Base-by-base conservation (phyloP, 1,284 basidiomycete genomes). In the Ceratobasidium sp. region DNA sequence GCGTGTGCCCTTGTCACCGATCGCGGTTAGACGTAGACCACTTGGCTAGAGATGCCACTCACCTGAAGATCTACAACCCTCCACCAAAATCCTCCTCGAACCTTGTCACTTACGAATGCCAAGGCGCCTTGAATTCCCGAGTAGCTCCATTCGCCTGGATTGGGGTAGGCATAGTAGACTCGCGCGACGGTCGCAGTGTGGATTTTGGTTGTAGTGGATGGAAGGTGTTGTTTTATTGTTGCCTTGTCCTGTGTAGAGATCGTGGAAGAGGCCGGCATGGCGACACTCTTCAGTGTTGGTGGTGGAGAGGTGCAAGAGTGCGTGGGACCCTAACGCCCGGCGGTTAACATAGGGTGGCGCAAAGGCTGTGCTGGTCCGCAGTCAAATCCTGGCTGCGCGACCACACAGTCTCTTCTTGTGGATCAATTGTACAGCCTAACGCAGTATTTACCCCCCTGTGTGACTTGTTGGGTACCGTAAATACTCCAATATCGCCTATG, bases 81-180 rank as follows among this genome's bases (percentile, higher is more conserved):
- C 78, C 96, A 87, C 78, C 85, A 85, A 54, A 88, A 83, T 3
- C 85, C 84, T 36, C 85, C 86, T 73, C 83, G 86, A 1, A 82
- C 81, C 72, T 84, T 87, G 79, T 94, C 90, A 38, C 84, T 81
- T 33, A 86, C 85, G 76, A 96, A 87, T 0, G 88, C 88, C 18
- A 97, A 81, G 9, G 89, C 94, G 4, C 95, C 95, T 78, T 95
- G 90, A 16, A 94, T 82, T 0, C 95, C 95, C 0, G 90, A 83
- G 79, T 95, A 97, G 3, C 86, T 85, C 95, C 95, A 97, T 76
- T 88, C 86, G 76, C 83, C 79, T 1, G 87, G 90, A 76, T 88
- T 83, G 40, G 92, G 91, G 78, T 90, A 82, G 0, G 92, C 92
- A 80, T 93, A 94, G 83, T 96, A 98, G 73, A 98, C 87, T 60